Percentiles rank a stretch among this genome's conserved stretches.
These are phyloP conservation scores for Dactylorhiza incarnata DNA, from an alignment of 106 monocot genomes.

Conservation along the genomic window DNA sequence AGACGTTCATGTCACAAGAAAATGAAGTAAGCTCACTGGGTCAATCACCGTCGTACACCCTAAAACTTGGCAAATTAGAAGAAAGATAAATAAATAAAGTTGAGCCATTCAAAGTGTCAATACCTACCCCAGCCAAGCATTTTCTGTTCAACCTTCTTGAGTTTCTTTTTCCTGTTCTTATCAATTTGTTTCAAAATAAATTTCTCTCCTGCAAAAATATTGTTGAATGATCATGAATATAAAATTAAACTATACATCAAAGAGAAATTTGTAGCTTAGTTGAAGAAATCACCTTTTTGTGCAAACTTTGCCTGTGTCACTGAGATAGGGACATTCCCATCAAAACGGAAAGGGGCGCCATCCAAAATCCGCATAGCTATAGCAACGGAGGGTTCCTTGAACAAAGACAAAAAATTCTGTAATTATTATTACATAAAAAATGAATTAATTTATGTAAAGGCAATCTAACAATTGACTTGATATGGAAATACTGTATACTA, in stretches of 20 bases:
- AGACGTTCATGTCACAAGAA: neutral
- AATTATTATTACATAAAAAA: neutral
- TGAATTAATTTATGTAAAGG: neutral
- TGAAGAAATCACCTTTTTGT: conserved; percentile 67
- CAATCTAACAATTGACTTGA: neutral
- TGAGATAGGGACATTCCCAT: conserved; percentile 62
- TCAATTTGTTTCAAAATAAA: conserved; percentile 76
- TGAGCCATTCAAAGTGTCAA: neutral
- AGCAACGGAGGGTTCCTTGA: conserved; percentile 92
- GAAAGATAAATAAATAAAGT: neutral
- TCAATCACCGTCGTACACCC: neutral
- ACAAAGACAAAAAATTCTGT: neutral
- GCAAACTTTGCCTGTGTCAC: conserved; percentile 86
- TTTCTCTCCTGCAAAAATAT: conserved; percentile 51
- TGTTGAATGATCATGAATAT: neutral
- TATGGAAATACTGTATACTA: neutral
- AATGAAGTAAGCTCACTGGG: neutral
- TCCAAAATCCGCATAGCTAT: conserved; percentile 90
- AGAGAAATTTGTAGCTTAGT: neutral
- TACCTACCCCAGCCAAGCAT: conserved; percentile 97
- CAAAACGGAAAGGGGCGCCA: conserved; percentile 68
- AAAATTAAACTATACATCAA: neutral
- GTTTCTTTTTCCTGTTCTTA: conserved; percentile 85
- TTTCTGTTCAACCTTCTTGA: conserved; percentile 88
- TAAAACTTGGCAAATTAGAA: neutral